These are phyloP conservation scores for Citrus sp. DNA, from an alignment of 345 rosid species.

Conservation along the genomic window DNA sequence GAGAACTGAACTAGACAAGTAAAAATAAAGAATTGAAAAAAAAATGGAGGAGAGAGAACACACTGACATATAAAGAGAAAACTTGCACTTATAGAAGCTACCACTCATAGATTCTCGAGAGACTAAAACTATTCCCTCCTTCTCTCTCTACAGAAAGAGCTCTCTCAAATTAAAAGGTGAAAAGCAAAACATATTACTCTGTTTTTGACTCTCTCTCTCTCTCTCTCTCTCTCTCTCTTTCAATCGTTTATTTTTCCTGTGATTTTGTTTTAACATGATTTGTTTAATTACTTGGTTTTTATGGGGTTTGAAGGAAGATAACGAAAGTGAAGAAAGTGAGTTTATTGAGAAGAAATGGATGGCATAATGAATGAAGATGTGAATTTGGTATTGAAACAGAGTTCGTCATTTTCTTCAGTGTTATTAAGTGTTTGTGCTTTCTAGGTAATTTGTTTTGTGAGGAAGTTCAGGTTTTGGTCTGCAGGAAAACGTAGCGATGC, in stretches of 20 bases:
- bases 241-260: background rate
- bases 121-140: no score
- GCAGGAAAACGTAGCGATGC: constrained; percentile 62
- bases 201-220: background rate
- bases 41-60: no score
- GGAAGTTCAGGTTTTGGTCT: constrained; percentile 15
- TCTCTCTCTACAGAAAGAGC: background rate
- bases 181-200: constrained; percentile 7
- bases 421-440: background rate
- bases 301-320: no score
- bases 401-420: background rate
- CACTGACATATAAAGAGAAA: background rate
- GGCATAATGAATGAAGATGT: no score
- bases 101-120: no score
- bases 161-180: background rate
- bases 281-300: background rate
- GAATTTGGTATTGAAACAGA: no score
- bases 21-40: no score
- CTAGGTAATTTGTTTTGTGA: constrained; percentile 10
- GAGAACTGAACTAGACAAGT: no score
- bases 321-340: no score
- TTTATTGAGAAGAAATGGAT: no score
- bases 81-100: background rate
- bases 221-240: background rate
- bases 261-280: background rate